These are phyloP conservation scores for Phytophthora cryptogea DNA, from an alignment of 352 stramenopile species.

Conservation along the genomic window DNA sequence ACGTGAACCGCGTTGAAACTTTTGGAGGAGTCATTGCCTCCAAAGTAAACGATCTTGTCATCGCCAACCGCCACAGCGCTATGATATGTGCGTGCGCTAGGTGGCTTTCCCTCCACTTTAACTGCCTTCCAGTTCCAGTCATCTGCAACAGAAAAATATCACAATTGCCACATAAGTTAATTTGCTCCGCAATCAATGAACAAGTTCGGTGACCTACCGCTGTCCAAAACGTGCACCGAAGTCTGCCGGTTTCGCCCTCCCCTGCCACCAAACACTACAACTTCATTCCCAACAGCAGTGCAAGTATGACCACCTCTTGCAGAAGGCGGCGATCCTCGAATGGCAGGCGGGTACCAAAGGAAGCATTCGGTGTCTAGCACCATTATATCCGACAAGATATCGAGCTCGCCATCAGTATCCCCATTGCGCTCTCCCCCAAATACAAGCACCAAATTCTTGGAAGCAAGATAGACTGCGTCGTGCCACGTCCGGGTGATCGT, in stretches of 20 bases:
- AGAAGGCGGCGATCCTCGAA: slow-evolving; percentile 67
- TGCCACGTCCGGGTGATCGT: slow-evolving; percentile 91
- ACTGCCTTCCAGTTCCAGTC: slow-evolving; percentile 90
- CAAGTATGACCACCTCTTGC: slow-evolving; percentile 77
- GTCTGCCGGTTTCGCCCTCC: slow-evolving; percentile 72
- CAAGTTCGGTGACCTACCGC: slow-evolving; percentile 32
- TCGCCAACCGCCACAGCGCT: slow-evolving; percentile 65
- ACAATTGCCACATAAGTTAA: slow-evolving; percentile 1
- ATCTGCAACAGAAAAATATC: slow-evolving; percentile 38
- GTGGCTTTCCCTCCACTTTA: slow-evolving; percentile 89
- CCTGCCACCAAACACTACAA: slow-evolving; percentile 83
- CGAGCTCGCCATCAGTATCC: slow-evolving; percentile 59
- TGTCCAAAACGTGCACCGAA: slow-evolving; percentile 79
- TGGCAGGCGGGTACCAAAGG: slow-evolving; percentile 92
- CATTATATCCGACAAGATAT: slow-evolving; percentile 85
- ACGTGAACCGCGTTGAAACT: slow-evolving; percentile 94
- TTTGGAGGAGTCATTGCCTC: slow-evolving; percentile 91
- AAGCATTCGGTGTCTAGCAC: slow-evolving; percentile 95
- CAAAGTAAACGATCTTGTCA: slow-evolving; percentile 91
- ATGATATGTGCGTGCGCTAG: slow-evolving; percentile 91
- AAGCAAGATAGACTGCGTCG: slow-evolving; percentile 86
- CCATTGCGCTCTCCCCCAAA: slow-evolving; percentile 91
- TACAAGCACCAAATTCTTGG: slow-evolving; percentile 90
- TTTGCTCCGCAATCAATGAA: neutral
- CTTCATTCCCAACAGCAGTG: slow-evolving; percentile 72